Conservation (phyloP, 306 rosid genomes). For the Alnus rubra region DNA sequence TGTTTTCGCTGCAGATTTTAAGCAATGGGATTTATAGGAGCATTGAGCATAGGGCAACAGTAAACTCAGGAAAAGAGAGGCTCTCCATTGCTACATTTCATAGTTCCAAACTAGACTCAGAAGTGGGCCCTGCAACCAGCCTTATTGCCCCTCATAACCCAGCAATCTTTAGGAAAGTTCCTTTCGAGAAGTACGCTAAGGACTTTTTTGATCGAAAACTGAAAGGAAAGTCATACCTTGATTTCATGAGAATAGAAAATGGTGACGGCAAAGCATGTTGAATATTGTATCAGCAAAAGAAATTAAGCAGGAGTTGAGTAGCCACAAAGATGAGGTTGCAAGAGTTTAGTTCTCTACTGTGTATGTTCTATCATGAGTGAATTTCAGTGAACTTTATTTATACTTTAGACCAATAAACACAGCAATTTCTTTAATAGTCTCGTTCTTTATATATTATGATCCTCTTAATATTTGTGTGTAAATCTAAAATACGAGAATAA, state of each 20-base stretch:
- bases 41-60: slow-evolving; percentile 31
- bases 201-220: slow-evolving; percentile 29
- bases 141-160: slow-evolving; percentile 21
- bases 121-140: slow-evolving; percentile 29
- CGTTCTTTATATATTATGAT: no score
- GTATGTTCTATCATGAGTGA: background rate
- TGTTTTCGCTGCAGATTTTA: slow-evolving; percentile 19
- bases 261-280: background rate
- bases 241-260: slow-evolving; percentile 28
- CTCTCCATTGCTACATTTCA: slow-evolving; percentile 30
- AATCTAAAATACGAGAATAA: no score
- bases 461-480: no score
- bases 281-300: background rate
- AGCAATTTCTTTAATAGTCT: background rate
- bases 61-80: slow-evolving; percentile 23
- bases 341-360: background rate
- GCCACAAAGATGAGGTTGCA: background rate
- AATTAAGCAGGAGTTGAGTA: no score
- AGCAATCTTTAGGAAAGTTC: slow-evolving; percentile 16
- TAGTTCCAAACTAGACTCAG: slow-evolving; percentile 22
- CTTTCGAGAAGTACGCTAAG: slow-evolving; percentile 16
- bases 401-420: no score
- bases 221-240: slow-evolving; percentile 31
- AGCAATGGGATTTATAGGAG: slow-evolving; percentile 24
- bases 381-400: background rate